Base-by-base conservation (phyloP, 257 asterid genomes). In the Nicotiana tabacum region DNA sequence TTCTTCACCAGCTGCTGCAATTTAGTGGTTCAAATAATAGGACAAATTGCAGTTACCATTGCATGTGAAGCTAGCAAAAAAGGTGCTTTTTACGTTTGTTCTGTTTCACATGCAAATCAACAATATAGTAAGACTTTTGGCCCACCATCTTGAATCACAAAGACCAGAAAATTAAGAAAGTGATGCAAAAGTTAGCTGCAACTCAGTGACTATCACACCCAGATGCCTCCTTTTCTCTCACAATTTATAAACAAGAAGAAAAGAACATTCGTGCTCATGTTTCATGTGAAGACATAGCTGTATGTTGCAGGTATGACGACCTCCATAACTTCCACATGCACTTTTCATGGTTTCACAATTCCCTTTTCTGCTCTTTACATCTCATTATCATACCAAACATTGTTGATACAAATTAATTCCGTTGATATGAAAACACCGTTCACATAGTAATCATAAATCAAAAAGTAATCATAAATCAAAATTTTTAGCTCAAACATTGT, bases 241-340 rank as follows among this genome's bases (percentile, higher is more conserved):
- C 33, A 35, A 32, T 29, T 12, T 30, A 74, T 3, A 46, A 24
- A 46, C n/a, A 21, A 46, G 79, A 72, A 12, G 21, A 33, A 37
- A 33, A 53, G 21, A 66, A 66, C 64, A 57, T 37, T 78, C 43
- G 24, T 46, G 61, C 24, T 37, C 18, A 78, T 78, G 58, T 24
- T 83, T 78, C 86, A 66, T 78, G 83, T 66, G 83, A 78, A 12
- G 83, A 27, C 74, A 39, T 67, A 67, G 83, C 66, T 68, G 86
- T 67, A 57, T 29, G 76, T 68, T 62, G 62, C 35, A 37, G 11
- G 56, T 29, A 27, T 67, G 77, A 78, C 58, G 6, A 21, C 58
- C 35, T 43, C 13, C 10, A 21, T 43, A 43, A 53, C 61, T 72
- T n/a, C 78, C 21, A 39, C n/a, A 39, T 70, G 58, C 13, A 39